These are phyloP conservation scores for Vanrija pseudolonga DNA, from an alignment of 1,284 basidiomycete genomes.

Conservation along the genomic window DNA sequence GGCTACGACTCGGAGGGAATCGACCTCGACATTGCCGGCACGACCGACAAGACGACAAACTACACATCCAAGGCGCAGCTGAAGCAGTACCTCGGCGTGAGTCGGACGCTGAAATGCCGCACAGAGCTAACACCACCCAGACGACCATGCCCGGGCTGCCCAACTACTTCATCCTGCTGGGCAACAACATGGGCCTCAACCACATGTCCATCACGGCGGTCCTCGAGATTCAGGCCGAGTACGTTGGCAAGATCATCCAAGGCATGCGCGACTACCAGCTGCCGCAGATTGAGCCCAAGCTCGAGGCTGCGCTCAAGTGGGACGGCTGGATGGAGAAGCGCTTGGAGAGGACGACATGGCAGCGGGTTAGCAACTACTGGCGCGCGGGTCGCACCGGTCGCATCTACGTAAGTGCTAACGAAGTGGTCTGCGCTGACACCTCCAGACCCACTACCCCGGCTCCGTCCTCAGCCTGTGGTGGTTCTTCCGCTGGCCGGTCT, in stretches of 20 bases:
- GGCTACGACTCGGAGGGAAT: conserved; percentile 1
- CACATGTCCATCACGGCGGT: neutral
- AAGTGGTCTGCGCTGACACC: too few species aligned
- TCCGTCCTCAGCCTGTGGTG: neutral
- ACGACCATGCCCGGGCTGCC: conserved; percentile 13
- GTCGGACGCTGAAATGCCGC: too few species aligned
- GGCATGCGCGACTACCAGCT: neutral
- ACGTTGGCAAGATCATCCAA: conserved; percentile 1
- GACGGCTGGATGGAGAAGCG: neutral
- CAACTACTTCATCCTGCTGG: conserved; percentile 16
- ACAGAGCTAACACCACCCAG: too few species aligned
- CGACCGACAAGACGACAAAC: neutral
- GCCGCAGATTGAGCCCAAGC: neutral
- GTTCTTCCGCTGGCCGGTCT: conserved; percentile 1
- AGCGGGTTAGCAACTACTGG: conserved; percentile 3
- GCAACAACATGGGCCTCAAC: conserved; percentile 8
- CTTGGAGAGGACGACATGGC: conserved; percentile 2
- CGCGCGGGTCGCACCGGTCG: conserved; percentile 7
- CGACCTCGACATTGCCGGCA: conserved; percentile 1
- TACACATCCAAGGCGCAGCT: neutral
- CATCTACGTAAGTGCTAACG: neutral
- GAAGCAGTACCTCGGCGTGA: conserved; percentile 1
- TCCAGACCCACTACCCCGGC: conserved; percentile 5
- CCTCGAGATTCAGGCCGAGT: conserved; percentile 4
- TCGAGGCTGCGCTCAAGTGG: neutral